Evolutionary conservation across 495 filamentous ascomycete genomes (phyloP).

Genomic region (Talaromyces liani): DNA sequence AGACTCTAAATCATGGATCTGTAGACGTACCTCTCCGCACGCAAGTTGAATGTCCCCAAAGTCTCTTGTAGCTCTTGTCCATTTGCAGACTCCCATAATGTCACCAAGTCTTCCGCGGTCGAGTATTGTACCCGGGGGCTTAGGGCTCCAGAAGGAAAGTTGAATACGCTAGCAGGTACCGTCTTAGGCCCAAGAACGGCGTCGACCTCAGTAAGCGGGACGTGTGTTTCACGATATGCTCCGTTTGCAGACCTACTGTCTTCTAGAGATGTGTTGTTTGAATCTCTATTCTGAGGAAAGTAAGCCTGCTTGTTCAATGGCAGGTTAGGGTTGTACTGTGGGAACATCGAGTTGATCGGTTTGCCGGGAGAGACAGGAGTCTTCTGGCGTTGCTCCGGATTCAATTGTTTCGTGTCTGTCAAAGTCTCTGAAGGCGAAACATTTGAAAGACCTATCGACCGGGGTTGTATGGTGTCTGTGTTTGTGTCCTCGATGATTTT

Average conservation of each 20-base stretch:
- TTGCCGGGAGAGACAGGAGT: constrained; percentile 25
- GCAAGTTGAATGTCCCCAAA: constrained; percentile 35
- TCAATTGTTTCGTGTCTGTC: constrained; percentile 34
- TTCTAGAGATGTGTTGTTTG: constrained; percentile 36
- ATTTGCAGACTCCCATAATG: constrained; percentile 49
- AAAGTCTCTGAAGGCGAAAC: constrained; percentile 21
- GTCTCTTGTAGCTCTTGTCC: constrained; percentile 36
- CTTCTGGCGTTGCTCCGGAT: constrained; percentile 9
- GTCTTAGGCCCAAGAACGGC: constrained; percentile 34
- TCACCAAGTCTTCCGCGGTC: constrained; percentile 35
- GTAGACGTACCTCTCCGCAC: constrained; percentile 32
- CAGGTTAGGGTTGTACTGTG: constrained; percentile 66
- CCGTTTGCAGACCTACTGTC: not conserved
- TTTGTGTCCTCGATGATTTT: constrained; percentile 34
- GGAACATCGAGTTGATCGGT: constrained; percentile 68
- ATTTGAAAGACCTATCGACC: constrained; percentile 15
- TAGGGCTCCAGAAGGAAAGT: constrained; percentile 35
- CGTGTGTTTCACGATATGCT: not conserved
- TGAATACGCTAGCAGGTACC: constrained; percentile 37
- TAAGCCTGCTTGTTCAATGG: constrained; percentile 64
- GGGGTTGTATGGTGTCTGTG: constrained; percentile 16
- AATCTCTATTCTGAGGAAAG: constrained; percentile 38
- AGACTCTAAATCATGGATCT: not conserved
- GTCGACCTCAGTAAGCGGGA: constrained; percentile 26
- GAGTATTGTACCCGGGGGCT: constrained; percentile 31